Conservation (phyloP, 257 asterid species). For the Fraxinus quadrangulata region DNA sequence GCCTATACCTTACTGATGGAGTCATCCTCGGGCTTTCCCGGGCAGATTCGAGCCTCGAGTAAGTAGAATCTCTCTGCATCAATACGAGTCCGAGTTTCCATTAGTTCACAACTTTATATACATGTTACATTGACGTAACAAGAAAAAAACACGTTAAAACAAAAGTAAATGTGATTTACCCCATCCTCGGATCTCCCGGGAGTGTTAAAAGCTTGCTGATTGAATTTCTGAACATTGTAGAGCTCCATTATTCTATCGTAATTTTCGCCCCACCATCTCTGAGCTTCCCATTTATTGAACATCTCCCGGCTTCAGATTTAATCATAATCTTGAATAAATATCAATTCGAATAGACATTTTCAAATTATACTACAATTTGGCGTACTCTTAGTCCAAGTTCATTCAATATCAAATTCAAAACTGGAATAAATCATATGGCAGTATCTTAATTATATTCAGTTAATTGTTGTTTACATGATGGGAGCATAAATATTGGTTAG, state of each 20-base stretch:
- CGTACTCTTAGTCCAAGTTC: background rate
- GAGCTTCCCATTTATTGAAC: background rate
- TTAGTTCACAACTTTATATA: background rate
- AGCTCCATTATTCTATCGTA: background rate
- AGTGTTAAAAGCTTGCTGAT: background rate
- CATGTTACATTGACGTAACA: background rate
- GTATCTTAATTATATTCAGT: too few relatives aligned
- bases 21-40: constrained; percentile 55
- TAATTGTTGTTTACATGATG: too few relatives aligned
- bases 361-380: background rate
- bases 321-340: background rate
- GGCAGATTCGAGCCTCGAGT: constrained; percentile 47
- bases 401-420: background rate
- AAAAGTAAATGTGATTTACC: background rate
- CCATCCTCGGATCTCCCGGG: background rate
- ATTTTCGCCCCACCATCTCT: background rate
- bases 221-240: background rate
- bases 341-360: background rate
- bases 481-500: too few relatives aligned
- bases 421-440: background rate
- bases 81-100: background rate
- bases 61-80: constrained; percentile 57
- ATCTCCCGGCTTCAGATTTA: background rate
- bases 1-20: constrained; percentile 37
- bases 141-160: background rate